Conservation (phyloP, 2,329 filamentous ascomycete genomes). For the Colletotrichum sp. region DNA sequence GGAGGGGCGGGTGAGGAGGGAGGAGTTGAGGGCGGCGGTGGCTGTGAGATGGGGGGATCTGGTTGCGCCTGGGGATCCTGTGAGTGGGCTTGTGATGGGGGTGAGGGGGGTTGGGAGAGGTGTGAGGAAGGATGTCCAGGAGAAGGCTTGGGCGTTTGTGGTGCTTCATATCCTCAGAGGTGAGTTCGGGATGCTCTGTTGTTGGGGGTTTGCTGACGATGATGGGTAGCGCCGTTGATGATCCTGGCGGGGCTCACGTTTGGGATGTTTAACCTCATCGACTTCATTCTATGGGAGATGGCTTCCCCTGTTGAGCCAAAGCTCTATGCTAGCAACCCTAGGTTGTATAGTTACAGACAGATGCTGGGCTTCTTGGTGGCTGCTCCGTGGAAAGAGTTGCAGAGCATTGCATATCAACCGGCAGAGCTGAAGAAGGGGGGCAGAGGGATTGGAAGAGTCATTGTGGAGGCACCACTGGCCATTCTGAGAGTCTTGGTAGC, state of each 20-base stretch:
- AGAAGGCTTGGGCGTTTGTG: neutral
- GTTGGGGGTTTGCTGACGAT: neutral
- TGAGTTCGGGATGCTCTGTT: neutral
- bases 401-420: neutral
- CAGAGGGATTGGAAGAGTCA: neutral
- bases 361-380: conserved; percentile 12
- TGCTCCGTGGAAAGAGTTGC: neutral
- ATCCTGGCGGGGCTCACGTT: conserved; percentile 5
- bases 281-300: conserved; percentile 13
- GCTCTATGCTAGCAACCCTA: conserved; percentile 16
- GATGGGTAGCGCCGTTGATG: conserved; percentile 1
- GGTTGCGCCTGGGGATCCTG: conserved; percentile 12
- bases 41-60: conserved; percentile 19
- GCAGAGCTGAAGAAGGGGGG: neutral
- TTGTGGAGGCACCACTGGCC: neutral
- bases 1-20: neutral
- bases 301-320: conserved; percentile 3
- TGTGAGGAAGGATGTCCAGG: neutral
- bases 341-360: neutral
- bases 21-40: neutral
- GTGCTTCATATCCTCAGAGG: conserved; percentile 5
- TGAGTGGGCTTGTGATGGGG: neutral
- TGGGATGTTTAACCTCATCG: conserved; percentile 16
- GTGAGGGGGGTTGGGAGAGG: neutral
- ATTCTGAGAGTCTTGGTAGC: neutral